Base-by-base conservation (phyloP, 805 yeast genomes). In the Saturnispora sanitii region DNA sequence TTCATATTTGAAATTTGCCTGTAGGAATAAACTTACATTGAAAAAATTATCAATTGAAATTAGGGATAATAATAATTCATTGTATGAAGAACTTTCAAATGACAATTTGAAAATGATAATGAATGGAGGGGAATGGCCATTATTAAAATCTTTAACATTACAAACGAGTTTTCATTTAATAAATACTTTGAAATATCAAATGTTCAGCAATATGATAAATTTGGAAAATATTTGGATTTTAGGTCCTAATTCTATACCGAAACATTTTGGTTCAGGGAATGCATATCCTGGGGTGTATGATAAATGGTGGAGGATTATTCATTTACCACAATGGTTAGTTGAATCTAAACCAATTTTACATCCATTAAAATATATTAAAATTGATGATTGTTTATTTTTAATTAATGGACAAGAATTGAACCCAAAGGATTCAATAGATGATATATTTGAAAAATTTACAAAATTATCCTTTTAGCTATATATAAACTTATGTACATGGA, bases 281-380 rank as follows among this genome's bases (percentile, higher is more conserved):
- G 59, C 64, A 2, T 73, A 73, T 49, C 75, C 75, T 9, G 71
- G 73, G 4, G 61, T 75, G 3, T 67, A 65, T 50, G 81, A 75
- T 51, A 71, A 70, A 44, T 75, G 80, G 80, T 64, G 65, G 45
- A 63, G 72, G 41, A 73, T 75, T 2, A 75, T 71, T 47, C 76
- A 71, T 47, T 67, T 72, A 6, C 81, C 79, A 1, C 45, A 58
- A 31, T 57, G 62, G 5, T 65, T 71, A 41, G 48, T 59, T 25
- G 43, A 47, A 16, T 35, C 28, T 9, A 15, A 17, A 6, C 26
- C 25, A 6, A 20, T 16, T 21, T 19, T 38, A 21, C 43, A 42
- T 25, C 40, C 44, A 2, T 47, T 76, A 25, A 38, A 51, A 37
- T 74, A 70, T 46, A 61, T 75, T 16, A 62, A 73, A 44, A 66